A percentile compares a stretch with the other conserved stretches of the same genome.
Conservation (phyloP, 2,329 filamentous ascomycete species). For the Sporothrix euskadiensis region DNA sequence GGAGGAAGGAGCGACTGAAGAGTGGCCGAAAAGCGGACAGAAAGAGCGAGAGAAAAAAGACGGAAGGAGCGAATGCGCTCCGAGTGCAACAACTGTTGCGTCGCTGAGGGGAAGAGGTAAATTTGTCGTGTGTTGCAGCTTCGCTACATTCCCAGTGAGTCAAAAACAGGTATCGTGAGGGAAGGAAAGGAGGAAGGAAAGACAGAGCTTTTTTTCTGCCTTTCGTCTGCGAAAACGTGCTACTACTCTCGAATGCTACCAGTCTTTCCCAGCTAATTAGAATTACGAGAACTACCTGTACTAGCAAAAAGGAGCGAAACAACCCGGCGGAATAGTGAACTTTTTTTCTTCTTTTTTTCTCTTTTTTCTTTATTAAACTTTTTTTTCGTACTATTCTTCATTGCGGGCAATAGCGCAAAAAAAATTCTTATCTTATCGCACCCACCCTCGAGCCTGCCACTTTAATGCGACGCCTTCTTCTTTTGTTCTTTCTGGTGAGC, state of each 20-base stretch:
- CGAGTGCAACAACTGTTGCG: conserved; percentile 6
- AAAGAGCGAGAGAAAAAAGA: not conserved
- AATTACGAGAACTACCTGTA: not conserved
- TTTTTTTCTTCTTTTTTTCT: conserved; percentile 13
- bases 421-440: conserved; percentile 11
- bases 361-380: not conserved
- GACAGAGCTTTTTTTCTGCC: not conserved
- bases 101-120: not conserved
- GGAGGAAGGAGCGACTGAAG: not conserved
- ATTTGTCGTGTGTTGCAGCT: not conserved
- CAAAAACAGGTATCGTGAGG: not conserved
- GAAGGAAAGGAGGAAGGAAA: not conserved
- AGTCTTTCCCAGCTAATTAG: not conserved
- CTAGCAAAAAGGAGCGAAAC: conserved; percentile 3
- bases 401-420: not conserved
- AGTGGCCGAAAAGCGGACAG: not conserved
- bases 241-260: not conserved
- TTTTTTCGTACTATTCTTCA: not conserved
- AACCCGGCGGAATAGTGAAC: not conserved
- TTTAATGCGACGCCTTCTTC: not conserved
- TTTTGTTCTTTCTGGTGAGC: no score
- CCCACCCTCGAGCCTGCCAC: not conserved
- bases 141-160: conserved; percentile 4
- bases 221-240: conserved; percentile 1
- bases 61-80: conserved; percentile 1